Conservation (phyloP, 1,284 basidiomycete genomes). For the Fomitopsis betulina region DNA sequence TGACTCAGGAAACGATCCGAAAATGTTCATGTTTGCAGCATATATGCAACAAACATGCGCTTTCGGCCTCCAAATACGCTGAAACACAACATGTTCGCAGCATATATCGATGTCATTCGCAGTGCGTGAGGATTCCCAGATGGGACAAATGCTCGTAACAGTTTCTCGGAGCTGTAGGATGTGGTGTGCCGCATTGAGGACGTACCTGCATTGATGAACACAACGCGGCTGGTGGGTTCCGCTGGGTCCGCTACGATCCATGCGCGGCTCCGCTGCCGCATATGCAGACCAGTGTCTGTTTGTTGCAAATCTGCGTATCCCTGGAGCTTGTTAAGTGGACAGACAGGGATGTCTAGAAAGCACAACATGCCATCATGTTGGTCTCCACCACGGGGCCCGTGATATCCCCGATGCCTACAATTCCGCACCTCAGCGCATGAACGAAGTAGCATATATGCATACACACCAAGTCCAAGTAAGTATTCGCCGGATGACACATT, state of each 20-base stretch:
- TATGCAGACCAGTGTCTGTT: slow-evolving; percentile 74
- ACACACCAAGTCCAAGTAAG: slow-evolving; percentile 52
- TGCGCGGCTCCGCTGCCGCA: slow-evolving; percentile 74
- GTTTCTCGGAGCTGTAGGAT: no score
- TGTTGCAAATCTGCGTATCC: slow-evolving; percentile 71
- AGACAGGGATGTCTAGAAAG: neutral
- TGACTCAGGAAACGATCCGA: no score
- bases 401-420: slow-evolving; percentile 67
- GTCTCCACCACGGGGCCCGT: slow-evolving; percentile 74
- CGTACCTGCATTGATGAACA: slow-evolving; percentile 73
- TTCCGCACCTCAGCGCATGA: neutral
- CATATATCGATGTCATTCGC: no score
- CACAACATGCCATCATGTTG: slow-evolving; percentile 59
- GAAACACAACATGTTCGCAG: no score
- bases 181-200: no score
- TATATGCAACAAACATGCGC: no score
- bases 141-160: no score
- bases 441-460: neutral
- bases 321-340: slow-evolving; percentile 28
- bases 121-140: no score
- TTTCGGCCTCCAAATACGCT: no score
- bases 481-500: slow-evolving; percentile 35
- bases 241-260: slow-evolving; percentile 69
- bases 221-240: slow-evolving; percentile 52
- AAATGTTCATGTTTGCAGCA: no score